Evolutionary conservation across 2,329 filamentous ascomycete genomes (phyloP), one percentile per base, ranked within the genome.

Genomic region (Zopfia rhizophila): DNA sequence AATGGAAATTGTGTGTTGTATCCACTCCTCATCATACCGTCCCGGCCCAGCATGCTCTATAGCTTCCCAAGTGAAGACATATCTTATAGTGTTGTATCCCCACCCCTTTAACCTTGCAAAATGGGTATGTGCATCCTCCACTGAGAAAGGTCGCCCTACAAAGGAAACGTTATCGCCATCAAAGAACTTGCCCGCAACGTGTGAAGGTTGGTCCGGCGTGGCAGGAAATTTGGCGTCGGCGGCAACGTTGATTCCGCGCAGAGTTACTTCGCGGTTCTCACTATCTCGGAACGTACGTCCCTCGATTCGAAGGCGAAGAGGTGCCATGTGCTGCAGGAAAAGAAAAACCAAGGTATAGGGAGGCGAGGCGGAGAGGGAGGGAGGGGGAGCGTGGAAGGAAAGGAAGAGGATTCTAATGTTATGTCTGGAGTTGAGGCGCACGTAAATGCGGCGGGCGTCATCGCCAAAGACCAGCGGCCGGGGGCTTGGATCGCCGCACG

Each of bases 51-150:
- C 86, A 47, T 94, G 89, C 74, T 99, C 94, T 68, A 99, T 89
- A n/a, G 94, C 93, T 73, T 99, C 94, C 94, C 94, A 99, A 0
- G 94, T 97, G 69, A 97, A 99, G 59, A 99, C 80, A 72, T 99
- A 99, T 66, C 94, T 84, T 58, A 99, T 92, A 0, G 90, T 92
- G 72, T 97, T 99, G 80, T 96, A 99, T 11, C 94, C 94, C 79
- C 88, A 96, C 63, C 88, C 87, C 62, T 88, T 90, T 55, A 99
- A 75, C 30, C 92, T 83, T 10, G 89, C 83, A 71, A 99, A 97
- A 70, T 99, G 94, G 12, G 83, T 79, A 61, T 90, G 87, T 1
- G 94, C 91, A 57, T 97, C 90, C 37, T 90, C 84, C 35, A 90
- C 81, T 3, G 87, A 78, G 60, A 99, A 99, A 0, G 94, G 94